Evolutionary conservation across 2,329 filamentous ascomycete genomes (phyloP), one percentile per base, ranked within the genome.

Genomic region (Ophiocordyceps camponoti-rufipedis): DNA sequence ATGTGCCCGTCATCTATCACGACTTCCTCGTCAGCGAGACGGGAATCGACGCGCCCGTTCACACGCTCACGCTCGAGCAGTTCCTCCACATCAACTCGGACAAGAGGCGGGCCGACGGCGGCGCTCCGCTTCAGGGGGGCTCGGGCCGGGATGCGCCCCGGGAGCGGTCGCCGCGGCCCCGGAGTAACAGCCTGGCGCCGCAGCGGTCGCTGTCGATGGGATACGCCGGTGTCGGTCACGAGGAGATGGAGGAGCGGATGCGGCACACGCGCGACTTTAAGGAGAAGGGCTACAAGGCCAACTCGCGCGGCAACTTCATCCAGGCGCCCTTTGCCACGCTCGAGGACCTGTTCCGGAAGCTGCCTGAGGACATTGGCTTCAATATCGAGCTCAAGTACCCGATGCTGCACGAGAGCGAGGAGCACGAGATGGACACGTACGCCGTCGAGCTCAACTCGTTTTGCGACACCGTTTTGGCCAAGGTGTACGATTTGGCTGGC

Each of bases 311-410:
- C 45, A 87, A 86, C 58, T 93, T 93, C 55, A 96, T 98, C 55
- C 89, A 96, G 60, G 86, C 85, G 0, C 87, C 89, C 0, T 98
- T 98, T 64, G 88, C 89, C 8, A 98, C 91, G 0, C 70, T 98
- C 5, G 87, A 95, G 61, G 86, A 95, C 50, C 79, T 96, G 59
- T 95, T 98, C 66, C 75, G 76, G 55, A 81, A 88, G 57, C 67
- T 98, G 0, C 86, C 87, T 0, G 74, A 82, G 50, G 71, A 76
- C 13, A 83, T 94, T 19, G 88, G 91, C 13, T 98, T 98, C 72
- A 96, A 98, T 63, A 94, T 98, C 53, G 91, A 98, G 67, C 84
- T 98, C 74, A 96, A 98, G 65, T 98, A 98, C 59, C 91, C 91
- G 5, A 96, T 96, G 88, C 75, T 98, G 40, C 82, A 89, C 59